Evolutionary conservation across 495 filamentous ascomycete species (phyloP), one percentile per base, ranked within the genome.

Genomic region (Mytilinidion resinicola): DNA sequence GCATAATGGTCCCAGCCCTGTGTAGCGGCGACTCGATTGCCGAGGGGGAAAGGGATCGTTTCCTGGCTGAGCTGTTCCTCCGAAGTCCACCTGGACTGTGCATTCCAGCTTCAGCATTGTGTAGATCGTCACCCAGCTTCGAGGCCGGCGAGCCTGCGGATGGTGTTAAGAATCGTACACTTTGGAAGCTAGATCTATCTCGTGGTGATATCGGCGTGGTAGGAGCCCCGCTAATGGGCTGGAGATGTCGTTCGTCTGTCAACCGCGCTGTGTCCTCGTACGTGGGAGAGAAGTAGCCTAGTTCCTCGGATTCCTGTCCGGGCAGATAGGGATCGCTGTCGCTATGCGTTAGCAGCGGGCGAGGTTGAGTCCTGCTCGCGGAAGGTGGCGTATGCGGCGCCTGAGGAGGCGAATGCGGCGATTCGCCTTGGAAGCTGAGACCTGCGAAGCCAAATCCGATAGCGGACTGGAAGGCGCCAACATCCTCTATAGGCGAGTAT

Each of bases 1-100:
- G 87, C 72, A 99, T 85, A 66, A 97, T 93, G 4, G 91, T 95
- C 35, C 91, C 88, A 54, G 93, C 89, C 63, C 89, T 78, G 19
- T 80, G 79, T 53, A 95, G 70, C 37, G 90, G 84, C 42, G 85
- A 81, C 50, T 78, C 78, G 10, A 83, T 80, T 9, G 81, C 69
- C n/a, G 83, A 84, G 4, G 83, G 78, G 4, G 91, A 96, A 56
- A 77, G 66, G 9, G 76, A 73, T 66, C 83, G 50, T 68, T 85
- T 78, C 68, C 87, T 73, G 3, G 25, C 25, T 70, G 76, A 73
- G 68, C 78, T 60, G 62, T 77, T 58, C 64, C 77, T 39, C 19
- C 55, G 59, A 25, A 56, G 39, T 17, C 50, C 58, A 19, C 62
- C 67, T 17, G 62, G 21, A 14, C 46, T 33, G 21, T 25, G 46